phyloP scores from a whole-genome alignment of 148 eudicot species.

The Rhododendron henanense region DNA sequence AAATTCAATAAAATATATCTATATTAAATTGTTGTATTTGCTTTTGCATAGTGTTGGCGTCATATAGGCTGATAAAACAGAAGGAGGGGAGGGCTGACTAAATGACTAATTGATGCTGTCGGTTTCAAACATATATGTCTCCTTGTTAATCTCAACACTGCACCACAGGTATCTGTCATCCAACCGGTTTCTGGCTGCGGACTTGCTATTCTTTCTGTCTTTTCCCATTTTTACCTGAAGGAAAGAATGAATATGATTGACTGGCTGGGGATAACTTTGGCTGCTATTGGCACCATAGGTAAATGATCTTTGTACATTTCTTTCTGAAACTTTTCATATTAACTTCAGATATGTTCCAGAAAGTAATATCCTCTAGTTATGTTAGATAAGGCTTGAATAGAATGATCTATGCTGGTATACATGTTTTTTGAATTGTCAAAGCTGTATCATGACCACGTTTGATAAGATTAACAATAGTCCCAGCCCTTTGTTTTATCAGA shows the following conservation, averaged over 20 bases:
- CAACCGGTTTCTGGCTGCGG: constrained; percentile 99
- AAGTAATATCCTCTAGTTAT: not conserved
- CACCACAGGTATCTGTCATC: constrained; percentile 79
- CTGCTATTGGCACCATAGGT: constrained; percentile 99
- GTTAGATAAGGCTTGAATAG: not conserved
- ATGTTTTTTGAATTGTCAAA: not conserved
- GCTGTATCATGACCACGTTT: not conserved
- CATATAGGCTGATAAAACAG: not conserved
- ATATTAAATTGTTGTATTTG: not conserved
- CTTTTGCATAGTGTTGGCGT: not conserved
- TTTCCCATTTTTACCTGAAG: constrained; percentile 96
- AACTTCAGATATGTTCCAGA: not conserved
- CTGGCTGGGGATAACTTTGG: constrained; percentile 90
- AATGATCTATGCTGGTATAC: not conserved
- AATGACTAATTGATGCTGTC: constrained; percentile 6
- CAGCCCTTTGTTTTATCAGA: not conserved
- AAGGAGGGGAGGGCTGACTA: not conserved
- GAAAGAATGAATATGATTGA: constrained; percentile 94
- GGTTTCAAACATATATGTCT: not conserved
- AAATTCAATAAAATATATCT: not conserved
- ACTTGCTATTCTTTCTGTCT: constrained; percentile 94
- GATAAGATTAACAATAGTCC: not conserved
- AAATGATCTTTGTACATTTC: constrained; percentile 30
- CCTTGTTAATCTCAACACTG: constrained; percentile 1
- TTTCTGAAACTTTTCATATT: constrained; percentile 4